Conservation (phyloP, 2,329 filamentous ascomycete genomes). For the Lasiodiplodia theobromae region DNA sequence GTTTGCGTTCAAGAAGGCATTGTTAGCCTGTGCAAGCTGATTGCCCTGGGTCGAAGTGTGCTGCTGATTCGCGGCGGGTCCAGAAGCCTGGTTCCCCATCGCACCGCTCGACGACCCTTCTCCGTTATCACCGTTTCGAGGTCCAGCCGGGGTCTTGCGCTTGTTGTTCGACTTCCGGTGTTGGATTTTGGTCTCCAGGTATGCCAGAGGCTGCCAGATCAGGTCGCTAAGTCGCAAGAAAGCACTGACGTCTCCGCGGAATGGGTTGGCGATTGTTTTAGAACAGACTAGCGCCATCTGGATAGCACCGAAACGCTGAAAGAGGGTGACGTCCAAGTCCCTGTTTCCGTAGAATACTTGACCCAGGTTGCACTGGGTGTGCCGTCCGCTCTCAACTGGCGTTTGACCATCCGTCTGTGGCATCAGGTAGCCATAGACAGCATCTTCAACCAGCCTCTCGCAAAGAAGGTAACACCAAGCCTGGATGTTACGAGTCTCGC, state of each 20-base stretch:
- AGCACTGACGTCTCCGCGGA: neutral
- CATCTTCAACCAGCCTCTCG: neutral
- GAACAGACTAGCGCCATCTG: neutral
- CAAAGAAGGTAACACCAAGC: neutral
- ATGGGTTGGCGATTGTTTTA: neutral
- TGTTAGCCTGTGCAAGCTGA: too few relatives aligned
- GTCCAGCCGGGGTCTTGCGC: neutral
- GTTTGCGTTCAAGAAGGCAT: too few relatives aligned
- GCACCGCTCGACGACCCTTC: too few relatives aligned
- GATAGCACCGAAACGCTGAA: neutral
- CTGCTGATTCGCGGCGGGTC: too few relatives aligned
- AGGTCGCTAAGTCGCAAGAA: neutral
- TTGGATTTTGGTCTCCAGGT: neutral
- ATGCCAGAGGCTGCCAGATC: neutral
- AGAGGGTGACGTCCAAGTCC: neutral
- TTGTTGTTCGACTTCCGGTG: neutral
- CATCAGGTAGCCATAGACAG: neutral
- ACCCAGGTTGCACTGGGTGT: too few relatives aligned
- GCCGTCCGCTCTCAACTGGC: neutral
- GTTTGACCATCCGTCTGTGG: neutral
- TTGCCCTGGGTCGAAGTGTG: too few relatives aligned
- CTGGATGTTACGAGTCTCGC: neutral
- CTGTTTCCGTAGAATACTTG: too few relatives aligned
- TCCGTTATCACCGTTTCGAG: too few relatives aligned
- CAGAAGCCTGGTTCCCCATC: too few relatives aligned